phyloP scores from a whole-genome alignment of 768 basidiomycete species.

The Dacryopinax primogenitus region DNA sequence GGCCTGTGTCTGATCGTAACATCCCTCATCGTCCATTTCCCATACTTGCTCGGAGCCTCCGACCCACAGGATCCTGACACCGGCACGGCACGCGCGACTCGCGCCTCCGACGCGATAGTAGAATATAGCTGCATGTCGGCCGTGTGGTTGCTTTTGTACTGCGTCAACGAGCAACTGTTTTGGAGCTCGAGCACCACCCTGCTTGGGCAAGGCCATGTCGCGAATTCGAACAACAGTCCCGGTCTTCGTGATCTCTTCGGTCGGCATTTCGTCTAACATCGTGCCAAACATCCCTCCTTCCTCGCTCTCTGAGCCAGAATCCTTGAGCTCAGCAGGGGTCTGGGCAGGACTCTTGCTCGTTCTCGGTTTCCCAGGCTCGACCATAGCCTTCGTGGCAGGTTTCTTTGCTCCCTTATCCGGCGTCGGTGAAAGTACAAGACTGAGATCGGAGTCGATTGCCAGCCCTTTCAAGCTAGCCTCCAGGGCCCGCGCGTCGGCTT shows the following conservation, averaged over 20 bases:
- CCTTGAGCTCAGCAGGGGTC: conserved; percentile 11
- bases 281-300: conserved; percentile 52
- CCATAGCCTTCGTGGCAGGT: conserved; percentile 24
- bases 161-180: conserved; percentile 57
- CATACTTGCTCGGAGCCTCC: conserved; percentile 47
- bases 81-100: conserved; percentile 64
- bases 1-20: conserved; percentile 62
- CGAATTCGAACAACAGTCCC: conserved; percentile 41
- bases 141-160: conserved; percentile 42
- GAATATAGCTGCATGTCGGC: conserved; percentile 61
- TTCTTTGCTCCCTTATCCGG: conserved; percentile 15
- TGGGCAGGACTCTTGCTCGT: neutral
- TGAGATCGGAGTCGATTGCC: conserved; percentile 10
- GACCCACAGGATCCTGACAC: conserved; percentile 62
- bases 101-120: conserved; percentile 52
- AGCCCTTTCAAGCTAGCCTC: conserved; percentile 20
- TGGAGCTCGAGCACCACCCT: conserved; percentile 70
- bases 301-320: conserved; percentile 9
- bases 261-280: conserved; percentile 53
- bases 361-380: conserved; percentile 21
- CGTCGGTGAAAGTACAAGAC: neutral
- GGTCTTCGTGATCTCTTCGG: conserved; percentile 41
- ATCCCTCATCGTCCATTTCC: conserved; percentile 77
- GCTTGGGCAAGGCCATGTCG: conserved; percentile 72
- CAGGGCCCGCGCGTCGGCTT: conserved; percentile 30